Conservation (phyloP, 495 filamentous ascomycete genomes). For the Penicilliopsis zonata region DNA sequence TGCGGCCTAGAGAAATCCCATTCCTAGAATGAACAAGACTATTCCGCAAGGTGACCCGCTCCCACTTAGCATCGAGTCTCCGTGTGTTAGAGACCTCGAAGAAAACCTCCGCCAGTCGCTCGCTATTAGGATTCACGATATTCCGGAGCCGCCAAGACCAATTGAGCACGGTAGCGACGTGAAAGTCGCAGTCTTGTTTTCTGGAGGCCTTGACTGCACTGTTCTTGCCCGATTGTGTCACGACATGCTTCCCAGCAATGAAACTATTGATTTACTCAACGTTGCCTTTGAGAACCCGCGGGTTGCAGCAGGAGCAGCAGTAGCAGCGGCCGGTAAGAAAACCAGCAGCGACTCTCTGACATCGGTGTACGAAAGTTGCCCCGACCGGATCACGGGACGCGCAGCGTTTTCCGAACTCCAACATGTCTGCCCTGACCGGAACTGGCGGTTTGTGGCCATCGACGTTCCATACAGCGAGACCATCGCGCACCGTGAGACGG, state of each 20-base stretch:
- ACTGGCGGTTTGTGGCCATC: constrained; percentile 72
- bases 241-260: constrained; percentile 53
- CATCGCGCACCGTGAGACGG: constrained; percentile 48
- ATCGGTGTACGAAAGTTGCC: constrained; percentile 66
- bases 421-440: constrained; percentile 54
- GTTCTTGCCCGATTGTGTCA: constrained; percentile 75
- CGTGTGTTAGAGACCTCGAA: constrained; percentile 43
- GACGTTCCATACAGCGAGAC: constrained; percentile 75
- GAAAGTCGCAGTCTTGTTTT: constrained; percentile 78
- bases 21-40: constrained; percentile 50
- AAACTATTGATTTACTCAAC: constrained; percentile 80
- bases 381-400: constrained; percentile 79
- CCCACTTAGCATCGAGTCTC: constrained; percentile 33
- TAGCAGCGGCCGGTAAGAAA: constrained; percentile 19
- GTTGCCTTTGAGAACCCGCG: constrained; percentile 95
- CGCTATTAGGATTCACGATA: constrained; percentile 47
- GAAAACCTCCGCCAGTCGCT: constrained; percentile 53
- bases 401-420: constrained; percentile 63
- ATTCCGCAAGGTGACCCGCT: constrained; percentile 23
- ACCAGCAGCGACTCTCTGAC: constrained; percentile 11
- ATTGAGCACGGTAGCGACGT: constrained; percentile 18
- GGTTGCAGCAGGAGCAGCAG: constrained; percentile 36
- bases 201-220: constrained; percentile 88
- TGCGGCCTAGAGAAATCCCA: constrained; percentile 39
- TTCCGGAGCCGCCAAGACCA: constrained; percentile 42